These are phyloP conservation scores for Xylaria sp. DNA, from an alignment of 2,329 filamentous ascomycete species.

Conservation along the genomic window DNA sequence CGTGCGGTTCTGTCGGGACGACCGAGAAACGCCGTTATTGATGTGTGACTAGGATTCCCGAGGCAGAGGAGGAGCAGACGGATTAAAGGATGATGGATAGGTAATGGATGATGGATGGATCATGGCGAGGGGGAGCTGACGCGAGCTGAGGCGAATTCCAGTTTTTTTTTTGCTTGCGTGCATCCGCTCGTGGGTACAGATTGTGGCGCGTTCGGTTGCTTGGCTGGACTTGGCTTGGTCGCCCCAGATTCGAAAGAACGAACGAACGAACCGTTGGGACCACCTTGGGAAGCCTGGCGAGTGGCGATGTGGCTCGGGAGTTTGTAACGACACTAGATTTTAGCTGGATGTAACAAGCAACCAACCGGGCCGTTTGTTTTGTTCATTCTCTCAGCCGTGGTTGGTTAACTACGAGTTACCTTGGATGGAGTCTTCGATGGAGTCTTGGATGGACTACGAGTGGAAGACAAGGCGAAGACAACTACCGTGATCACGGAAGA, in stretches of 20 bases:
- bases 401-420: not conserved
- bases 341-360: not conserved
- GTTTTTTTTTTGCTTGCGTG: not conserved
- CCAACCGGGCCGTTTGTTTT: not conserved
- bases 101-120: not conserved
- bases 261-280: too few species aligned
- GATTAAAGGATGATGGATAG: not conserved
- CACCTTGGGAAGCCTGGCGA: not conserved
- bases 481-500: too few species aligned
- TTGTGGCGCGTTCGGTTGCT: slow-evolving; percentile 13
- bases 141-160: slow-evolving; percentile 6
- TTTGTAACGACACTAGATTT: not conserved
- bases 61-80: not conserved
- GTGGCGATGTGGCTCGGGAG: not conserved
- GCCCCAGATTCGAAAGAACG: too few species aligned
- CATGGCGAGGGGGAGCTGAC: not conserved
- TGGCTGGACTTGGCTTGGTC: not conserved
- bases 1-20: too few species aligned
- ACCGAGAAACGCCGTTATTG: too few species aligned
- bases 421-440: not conserved
- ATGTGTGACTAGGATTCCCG: too few species aligned
- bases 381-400: not conserved
- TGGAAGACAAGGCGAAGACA: too few species aligned
- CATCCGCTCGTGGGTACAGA: not conserved
- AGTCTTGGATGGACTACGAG: too few species aligned